Evolutionary conservation across 345 rosid species (phyloP).

Genomic region (Heritiera fomes): DNA sequence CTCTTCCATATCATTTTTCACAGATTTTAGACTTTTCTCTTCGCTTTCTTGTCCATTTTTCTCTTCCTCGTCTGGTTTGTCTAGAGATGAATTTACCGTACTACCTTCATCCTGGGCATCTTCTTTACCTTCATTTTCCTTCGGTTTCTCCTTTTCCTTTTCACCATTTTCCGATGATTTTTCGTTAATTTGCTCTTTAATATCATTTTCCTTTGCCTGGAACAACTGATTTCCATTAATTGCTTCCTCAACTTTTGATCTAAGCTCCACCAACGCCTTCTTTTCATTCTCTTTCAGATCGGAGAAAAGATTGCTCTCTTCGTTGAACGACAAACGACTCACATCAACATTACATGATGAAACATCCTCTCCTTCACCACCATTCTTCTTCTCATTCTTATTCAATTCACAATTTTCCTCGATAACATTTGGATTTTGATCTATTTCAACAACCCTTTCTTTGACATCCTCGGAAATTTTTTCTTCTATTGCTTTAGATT

Average conservation of each 20-base stretch:
- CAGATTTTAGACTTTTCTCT: not conserved
- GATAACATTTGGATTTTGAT: not conserved
- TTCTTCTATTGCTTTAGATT: not conserved
- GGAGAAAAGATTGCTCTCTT: conserved; percentile 21
- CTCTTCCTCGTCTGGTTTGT: not conserved
- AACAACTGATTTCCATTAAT: conserved; percentile 28
- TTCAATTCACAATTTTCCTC: conserved; percentile 1
- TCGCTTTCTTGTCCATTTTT: not conserved
- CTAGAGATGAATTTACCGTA: not conserved
- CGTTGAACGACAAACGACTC: conserved; percentile 23
- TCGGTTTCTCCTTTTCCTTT: not conserved
- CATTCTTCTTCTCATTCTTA: not conserved
- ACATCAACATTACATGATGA: conserved; percentile 13
- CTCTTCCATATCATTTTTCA: not conserved
- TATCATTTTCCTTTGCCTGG: not conserved
- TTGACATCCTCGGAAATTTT: not conserved
- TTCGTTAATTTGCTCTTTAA: no score
- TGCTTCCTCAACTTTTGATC: conserved; percentile 33
- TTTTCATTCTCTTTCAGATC: conserved; percentile 32
- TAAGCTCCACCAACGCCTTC: conserved; percentile 31
- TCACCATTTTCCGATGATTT: not conserved
- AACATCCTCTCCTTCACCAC: not conserved
- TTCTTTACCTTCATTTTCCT: conserved; percentile 7
- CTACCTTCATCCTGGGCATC: not conserved
- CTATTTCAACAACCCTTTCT: not conserved